Conservation (phyloP, 495 filamentous ascomycete species). For the Talaromyces liani region DNA sequence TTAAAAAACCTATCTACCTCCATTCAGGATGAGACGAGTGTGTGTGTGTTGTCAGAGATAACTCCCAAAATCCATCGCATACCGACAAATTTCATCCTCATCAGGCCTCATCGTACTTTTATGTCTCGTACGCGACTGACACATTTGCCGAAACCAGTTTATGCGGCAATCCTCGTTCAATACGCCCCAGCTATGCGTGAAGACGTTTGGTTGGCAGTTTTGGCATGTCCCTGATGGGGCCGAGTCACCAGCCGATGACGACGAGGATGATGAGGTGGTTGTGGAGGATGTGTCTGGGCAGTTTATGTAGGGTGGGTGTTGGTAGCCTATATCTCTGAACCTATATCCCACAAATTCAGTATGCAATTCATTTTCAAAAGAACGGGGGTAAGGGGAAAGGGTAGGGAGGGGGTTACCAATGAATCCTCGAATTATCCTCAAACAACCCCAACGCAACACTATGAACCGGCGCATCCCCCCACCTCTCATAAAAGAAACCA, state of each 20-base stretch:
- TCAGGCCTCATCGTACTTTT: background rate
- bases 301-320: slow-evolving; percentile 97
- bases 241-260: background rate
- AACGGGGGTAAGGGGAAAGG: slow-evolving; percentile 14
- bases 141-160: slow-evolving; percentile 92
- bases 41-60: background rate
- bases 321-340: slow-evolving; percentile 99
- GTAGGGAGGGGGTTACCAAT: slow-evolving; percentile 62
- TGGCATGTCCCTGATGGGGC: slow-evolving; percentile 55
- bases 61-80: background rate
- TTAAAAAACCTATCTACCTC: background rate
- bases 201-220: slow-evolving; percentile 75
- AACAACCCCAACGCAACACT: slow-evolving; percentile 91
- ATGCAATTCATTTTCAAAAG: background rate
- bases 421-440: slow-evolving; percentile 81
- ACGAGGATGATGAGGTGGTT: slow-evolving; percentile 45
- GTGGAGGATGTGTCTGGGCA: no score
- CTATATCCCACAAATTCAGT: slow-evolving; percentile 35
- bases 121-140: slow-evolving; percentile 18
- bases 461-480: slow-evolving; percentile 91
- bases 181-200: slow-evolving; percentile 78
- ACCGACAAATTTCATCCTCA: slow-evolving; percentile 4
- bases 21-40: background rate
- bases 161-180: slow-evolving; percentile 90
- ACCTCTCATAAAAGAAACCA: slow-evolving; percentile 90